Base-by-base conservation (phyloP, 1,284 basidiomycete genomes). In the Sparassis latifolia region DNA sequence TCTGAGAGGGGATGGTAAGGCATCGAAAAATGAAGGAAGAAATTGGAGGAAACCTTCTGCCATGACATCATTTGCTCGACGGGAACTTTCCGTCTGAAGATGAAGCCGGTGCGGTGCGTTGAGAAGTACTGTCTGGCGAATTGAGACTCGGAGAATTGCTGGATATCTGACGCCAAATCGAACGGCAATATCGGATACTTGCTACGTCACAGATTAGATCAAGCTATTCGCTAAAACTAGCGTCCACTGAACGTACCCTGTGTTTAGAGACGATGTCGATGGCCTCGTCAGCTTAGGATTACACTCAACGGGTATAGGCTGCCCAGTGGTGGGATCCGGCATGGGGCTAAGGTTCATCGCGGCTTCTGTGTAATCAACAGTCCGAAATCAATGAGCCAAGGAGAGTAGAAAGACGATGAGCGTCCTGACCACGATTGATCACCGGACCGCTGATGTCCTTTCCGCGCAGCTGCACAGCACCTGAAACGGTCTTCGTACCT, bases 111-210 rank as follows among this genome's bases (percentile, higher is more conserved):
- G 12, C 84, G 79, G 61, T 92, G 88, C 3, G 82, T 92, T n/a
- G 91, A 88, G 64, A 96, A 94, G 64, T 94, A 95, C 58, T 84
- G 84, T 45, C 76, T 77, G 39, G 92, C 89, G 66, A 89, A 95
- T 44, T 90, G 84, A 0, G 84, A 86, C 58, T 89, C 81, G 10
- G 84, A 83, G 64, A 95, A 94, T 56, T 86, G 84, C 58, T 88
- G 84, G 41, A 93, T 93, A 55, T 92, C 89, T 31, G 78, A 79
- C 1, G 82, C 86, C 44, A 94, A 80, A 51, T 86, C 87, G 31
- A 82, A 72, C 0, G 91, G 92, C 20, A 93, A 72, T 12, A 82
- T 74, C 6, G 84, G 85, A 59, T 86, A 82, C 31, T 77, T 76
- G 37, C 84, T 86, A 55, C 37, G 6, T 45, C 45, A 28, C 29